phyloP scores from a whole-genome alignment of 495 filamentous ascomycete genomes.

The Penicillium maclennaniae region DNA sequence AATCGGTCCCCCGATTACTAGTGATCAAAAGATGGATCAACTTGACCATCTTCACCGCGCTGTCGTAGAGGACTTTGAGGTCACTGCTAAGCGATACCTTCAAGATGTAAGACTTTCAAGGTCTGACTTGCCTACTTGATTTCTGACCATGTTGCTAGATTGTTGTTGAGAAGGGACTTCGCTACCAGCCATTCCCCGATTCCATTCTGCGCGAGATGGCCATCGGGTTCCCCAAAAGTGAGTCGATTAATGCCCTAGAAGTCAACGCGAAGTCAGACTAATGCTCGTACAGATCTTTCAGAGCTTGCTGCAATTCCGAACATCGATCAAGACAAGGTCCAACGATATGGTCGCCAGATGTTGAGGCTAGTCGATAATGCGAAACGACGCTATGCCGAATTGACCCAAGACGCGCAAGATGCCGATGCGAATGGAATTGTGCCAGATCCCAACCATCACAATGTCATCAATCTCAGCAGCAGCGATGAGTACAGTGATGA shows the following conservation, averaged over 20 bases:
- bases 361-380: constrained; percentile 58
- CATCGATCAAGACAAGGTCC: constrained; percentile 67
- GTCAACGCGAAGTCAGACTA: neutral
- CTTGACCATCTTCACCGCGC: constrained; percentile 59
- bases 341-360: constrained; percentile 64
- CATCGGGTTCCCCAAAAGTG: constrained; percentile 64
- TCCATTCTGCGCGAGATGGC: constrained; percentile 78
- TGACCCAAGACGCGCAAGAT: constrained; percentile 47
- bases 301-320: constrained; percentile 64
- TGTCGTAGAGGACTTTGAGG: constrained; percentile 63
- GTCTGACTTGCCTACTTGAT: neutral
- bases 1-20: constrained; percentile 68
- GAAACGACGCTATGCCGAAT: constrained; percentile 54
- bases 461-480: constrained; percentile 65
- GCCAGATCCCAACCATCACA: constrained; percentile 56
- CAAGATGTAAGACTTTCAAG: constrained; percentile 44
- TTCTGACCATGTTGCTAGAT: constrained; percentile 38
- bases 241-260: neutral
- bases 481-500: constrained; percentile 57
- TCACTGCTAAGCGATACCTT: constrained; percentile 59
- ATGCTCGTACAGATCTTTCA: constrained; percentile 22
- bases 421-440: constrained; percentile 44
- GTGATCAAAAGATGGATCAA: constrained; percentile 57
- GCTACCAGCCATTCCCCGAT: constrained; percentile 71
- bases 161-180: constrained; percentile 57